Evolutionary conservation across 1,284 basidiomycete species (phyloP), one percentile per base, ranked within the genome.

Genomic region (Puccinia triticina): DNA sequence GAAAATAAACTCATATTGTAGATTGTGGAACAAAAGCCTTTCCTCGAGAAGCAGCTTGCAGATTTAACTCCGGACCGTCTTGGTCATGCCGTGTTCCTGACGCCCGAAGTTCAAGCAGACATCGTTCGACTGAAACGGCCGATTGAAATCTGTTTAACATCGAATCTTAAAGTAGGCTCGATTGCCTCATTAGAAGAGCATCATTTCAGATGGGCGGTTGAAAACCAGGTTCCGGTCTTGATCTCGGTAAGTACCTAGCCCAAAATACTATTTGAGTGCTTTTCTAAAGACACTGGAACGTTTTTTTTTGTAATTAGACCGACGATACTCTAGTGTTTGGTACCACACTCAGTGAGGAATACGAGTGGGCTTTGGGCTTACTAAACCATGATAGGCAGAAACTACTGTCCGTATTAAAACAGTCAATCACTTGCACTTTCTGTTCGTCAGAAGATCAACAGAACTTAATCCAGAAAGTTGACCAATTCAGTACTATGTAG

Each of bases 61-160:
- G 50, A 73, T 23, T 59, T 80, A 50, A 26, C 57, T 23, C 78
- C 78, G 26, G 69, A 80, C 23, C 78, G 78, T 18, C 69, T 80
- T 0, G 78, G 78, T 29, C 78, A 80, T 73, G 78, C 78, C 21
- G 71, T 53, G 21, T 80, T 80, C 71, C 69, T 80, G 10, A 57
- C 66, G 18, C 26, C 32, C 26, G n/a, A 40, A 61, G 55, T 69
- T 3, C 32, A 46, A 59, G 48, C 57, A 59, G 23, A 72, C 21
- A 71, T 80, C 21, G 16, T 80, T 32, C 34, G 16, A 64, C 21
- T 16, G 37, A 72, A 80, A 59, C 37, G 50, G 32, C 78, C 78
- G 32, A 80, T 80, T 40, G 78, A 80, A 48, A 80, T 80, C 26
- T 80, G 78, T 59, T 32, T 80, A 18, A 72, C 78, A 26, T 80